Percentiles rank a stretch among this genome's conserved stretches.
These are phyloP conservation scores for Pelargonium citronellum DNA, from an alignment of 441 rosid genomes.

Conservation along the genomic window DNA sequence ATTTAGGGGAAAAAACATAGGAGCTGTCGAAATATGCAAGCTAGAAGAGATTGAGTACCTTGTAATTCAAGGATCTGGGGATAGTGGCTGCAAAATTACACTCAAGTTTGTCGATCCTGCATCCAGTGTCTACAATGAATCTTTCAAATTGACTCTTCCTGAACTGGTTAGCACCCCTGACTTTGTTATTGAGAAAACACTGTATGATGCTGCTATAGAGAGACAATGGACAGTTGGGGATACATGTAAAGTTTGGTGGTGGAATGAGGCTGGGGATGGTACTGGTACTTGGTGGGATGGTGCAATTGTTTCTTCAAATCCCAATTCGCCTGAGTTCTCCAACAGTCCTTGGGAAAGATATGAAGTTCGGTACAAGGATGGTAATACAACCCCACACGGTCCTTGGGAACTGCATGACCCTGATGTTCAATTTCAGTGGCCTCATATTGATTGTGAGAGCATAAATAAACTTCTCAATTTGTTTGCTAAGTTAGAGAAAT, in stretches of 20 bases:
- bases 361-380: constrained; percentile 36
- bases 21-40: constrained; percentile 58
- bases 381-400: constrained; percentile 41
- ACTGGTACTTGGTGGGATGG: constrained; percentile 67
- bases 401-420: constrained; percentile 74
- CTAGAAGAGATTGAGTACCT: constrained; percentile 52
- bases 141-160: constrained; percentile 52
- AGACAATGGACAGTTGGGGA: constrained; percentile 51
- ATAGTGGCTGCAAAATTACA: constrained; percentile 66
- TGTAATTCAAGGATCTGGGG: constrained; percentile 65
- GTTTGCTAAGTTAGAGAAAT: constrained; percentile 46
- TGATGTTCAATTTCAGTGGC: constrained; percentile 37
- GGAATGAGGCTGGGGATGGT: constrained; percentile 40
- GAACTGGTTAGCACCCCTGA: constrained; percentile 55
- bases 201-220: constrained; percentile 51
- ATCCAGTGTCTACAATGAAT: constrained; percentile 38
- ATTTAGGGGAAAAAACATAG: constrained; percentile 34
- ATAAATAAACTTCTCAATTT: constrained; percentile 40
- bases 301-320: constrained; percentile 37
- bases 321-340: constrained; percentile 52
- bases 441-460: constrained; percentile 37
- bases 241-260: constrained; percentile 70
- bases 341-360: constrained; percentile 78
- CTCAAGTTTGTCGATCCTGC: constrained; percentile 49
- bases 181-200: constrained; percentile 62